These are phyloP conservation scores for Thermoascus crustaceus DNA, from an alignment of 2,329 filamentous ascomycete genomes.

Conservation along the genomic window DNA sequence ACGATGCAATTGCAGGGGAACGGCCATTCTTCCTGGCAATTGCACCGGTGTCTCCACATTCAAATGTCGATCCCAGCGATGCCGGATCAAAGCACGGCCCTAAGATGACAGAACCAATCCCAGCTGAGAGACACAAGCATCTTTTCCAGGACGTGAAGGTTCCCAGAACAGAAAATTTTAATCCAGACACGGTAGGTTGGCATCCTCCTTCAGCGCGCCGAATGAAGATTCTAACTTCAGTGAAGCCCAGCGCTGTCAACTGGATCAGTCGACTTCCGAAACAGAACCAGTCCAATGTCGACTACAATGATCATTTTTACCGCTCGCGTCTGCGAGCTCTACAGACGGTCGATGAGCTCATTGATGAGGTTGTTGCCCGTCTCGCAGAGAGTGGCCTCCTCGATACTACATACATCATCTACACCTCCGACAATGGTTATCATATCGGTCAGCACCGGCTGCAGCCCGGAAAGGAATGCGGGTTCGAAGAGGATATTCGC, in stretches of 20 bases:
- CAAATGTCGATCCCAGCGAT: constrained; percentile 37
- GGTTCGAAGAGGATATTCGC: constrained; percentile 53
- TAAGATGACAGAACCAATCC: constrained; percentile 45
- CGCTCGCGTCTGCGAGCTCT: constrained; percentile 42
- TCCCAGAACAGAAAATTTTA: constrained; percentile 58
- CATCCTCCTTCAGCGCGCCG: background rate
- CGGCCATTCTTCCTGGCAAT: constrained; percentile 61
- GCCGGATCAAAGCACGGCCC: constrained; percentile 16
- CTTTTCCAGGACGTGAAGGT: constrained; percentile 54
- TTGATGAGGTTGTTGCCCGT: constrained; percentile 37
- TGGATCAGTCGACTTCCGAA: constrained; percentile 39
- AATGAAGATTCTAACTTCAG: background rate
- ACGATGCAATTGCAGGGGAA: constrained; percentile 47
- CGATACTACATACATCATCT: constrained; percentile 54
- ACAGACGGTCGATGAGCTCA: constrained; percentile 48
- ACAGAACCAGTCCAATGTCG: constrained; percentile 40
- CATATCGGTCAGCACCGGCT: constrained; percentile 54
- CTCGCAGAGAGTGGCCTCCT: constrained; percentile 36
- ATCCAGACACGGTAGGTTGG: constrained; percentile 47
- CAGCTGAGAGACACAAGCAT: constrained; percentile 53
- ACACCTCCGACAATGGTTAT: constrained; percentile 54
- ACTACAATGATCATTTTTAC: constrained; percentile 48
- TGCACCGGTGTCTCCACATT: constrained; percentile 60
- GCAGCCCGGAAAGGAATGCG: constrained; percentile 50
- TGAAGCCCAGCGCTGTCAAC: constrained; percentile 35